A percentile compares a stretch with the other conserved stretches of the same genome.
phyloP scores from a whole-genome alignment of 2,329 filamentous ascomycete genomes.

The Colletotrichum tanaceti region DNA sequence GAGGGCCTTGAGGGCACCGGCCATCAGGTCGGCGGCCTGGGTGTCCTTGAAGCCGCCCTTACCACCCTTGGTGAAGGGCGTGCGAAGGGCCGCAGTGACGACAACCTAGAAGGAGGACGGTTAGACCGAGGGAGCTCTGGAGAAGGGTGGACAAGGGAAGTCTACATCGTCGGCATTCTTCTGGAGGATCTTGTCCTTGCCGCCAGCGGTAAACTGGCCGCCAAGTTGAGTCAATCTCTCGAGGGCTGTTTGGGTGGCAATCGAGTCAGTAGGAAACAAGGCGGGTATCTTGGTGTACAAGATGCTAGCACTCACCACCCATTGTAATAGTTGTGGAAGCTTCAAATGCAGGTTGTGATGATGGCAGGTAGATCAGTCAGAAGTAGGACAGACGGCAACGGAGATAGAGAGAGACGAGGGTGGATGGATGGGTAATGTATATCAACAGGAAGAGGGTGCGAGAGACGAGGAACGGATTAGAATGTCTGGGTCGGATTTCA shows the following conservation, averaged over 20 bases:
- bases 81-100: conserved; percentile 91
- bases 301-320: conserved; percentile 50
- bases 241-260: conserved; percentile 55
- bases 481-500: conserved; percentile 26
- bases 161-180: conserved; percentile 75
- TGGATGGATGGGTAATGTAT: conserved; percentile 16
- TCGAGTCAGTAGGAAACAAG: neutral
- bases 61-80: conserved; percentile 90
- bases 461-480: neutral
- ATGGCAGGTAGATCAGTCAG: neutral
- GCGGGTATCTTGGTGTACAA: conserved; percentile 30
- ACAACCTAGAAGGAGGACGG: conserved; percentile 71
- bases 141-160: conserved; percentile 3
- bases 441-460: neutral
- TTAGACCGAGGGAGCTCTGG: conserved; percentile 42
- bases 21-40: conserved; percentile 83
- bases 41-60: conserved; percentile 98
- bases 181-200: conserved; percentile 68
- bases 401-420: neutral
- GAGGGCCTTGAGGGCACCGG: conserved; percentile 83
- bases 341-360: conserved; percentile 13
- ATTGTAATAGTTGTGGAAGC: conserved; percentile 46
- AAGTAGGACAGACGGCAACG: neutral
- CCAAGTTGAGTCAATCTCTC: conserved; percentile 71
- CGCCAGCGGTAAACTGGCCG: conserved; percentile 67